Evolutionary conservation across 2,329 filamentous ascomycete genomes (phyloP), one percentile per base, ranked within the genome.

Genomic region (Botrytis cinerea): DNA sequence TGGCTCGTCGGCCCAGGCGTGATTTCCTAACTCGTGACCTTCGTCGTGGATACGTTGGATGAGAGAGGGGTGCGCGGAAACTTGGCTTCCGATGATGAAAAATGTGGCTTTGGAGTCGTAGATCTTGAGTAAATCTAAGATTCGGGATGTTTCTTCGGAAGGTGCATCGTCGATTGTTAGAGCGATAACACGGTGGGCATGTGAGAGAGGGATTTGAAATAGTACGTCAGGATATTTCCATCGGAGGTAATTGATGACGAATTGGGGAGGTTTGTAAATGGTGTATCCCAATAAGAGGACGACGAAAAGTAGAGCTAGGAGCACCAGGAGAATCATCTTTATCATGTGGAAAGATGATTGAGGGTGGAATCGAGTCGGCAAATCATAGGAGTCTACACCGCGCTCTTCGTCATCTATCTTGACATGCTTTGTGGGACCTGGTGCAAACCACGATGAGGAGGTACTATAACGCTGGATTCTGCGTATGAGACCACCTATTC

Each of bases 81-180:
- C 90, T 83, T 97, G 94, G 4, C 87, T 87, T 14, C 94, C 94
- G 78, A 97, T 97, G 46, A 97, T 87, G 82, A 97, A 98, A 81
- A 97, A 96, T 0, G 94, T 97, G 0, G 94, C 94, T 32, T 86
- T 88, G 22, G 91, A 93, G 73, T 87, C 86, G 79, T 93, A 86
- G 38, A 85, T 84, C 71, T 85, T 84, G n/a, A 97, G 85, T 0
- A 93, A 83, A 61, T 89, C 83, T 72, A 94, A 83, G 74, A 97
- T 94, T 73, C 90, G 88, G 62, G 82, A 80, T 2, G 94, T 97
- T 81, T 93, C 86, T 61, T 87, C 82, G 2, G 92, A 95, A 0
- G 94, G 94, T 43, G 90, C 92, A 83, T 97, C 94, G 84, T 97
- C 94, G 79, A 97, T 91, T 1, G 93, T 97, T 57, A 98, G 86